Conservation (phyloP, 352 stramenopile species). For the Phytophthora palmivora region DNA sequence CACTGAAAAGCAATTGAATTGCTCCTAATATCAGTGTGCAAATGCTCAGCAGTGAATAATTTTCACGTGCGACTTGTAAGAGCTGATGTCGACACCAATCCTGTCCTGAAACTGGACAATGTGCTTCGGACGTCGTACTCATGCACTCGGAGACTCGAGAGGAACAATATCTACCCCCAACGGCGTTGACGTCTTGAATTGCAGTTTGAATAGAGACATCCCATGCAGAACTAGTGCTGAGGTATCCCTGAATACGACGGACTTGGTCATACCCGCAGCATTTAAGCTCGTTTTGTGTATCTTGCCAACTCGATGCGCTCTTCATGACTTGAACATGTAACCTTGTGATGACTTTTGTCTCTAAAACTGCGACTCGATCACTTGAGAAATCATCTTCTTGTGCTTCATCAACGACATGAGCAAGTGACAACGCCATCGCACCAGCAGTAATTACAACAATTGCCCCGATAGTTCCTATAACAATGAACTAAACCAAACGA, state of each 20-base stretch:
- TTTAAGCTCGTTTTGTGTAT: conserved; percentile 53
- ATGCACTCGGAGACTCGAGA: conserved; percentile 19
- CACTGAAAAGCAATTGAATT: conserved; percentile 53
- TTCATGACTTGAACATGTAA: conserved; percentile 45
- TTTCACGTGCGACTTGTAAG: conserved; percentile 48
- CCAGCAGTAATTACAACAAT: conserved; percentile 58
- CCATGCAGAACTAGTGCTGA: conserved; percentile 37
- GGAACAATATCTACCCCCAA: conserved; percentile 51
- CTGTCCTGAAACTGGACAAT: conserved; percentile 46
- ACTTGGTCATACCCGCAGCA: conserved; percentile 64
- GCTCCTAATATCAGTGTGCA: conserved; percentile 53
- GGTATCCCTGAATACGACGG: conserved; percentile 21
- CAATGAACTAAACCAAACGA: conserved; percentile 52
- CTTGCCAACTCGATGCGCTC: conserved; percentile 40
- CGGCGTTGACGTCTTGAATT: conserved; percentile 46
- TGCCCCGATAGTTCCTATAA: conserved; percentile 47
- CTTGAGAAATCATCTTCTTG: conserved; percentile 46
- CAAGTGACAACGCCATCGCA: conserved; percentile 54
- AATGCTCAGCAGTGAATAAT: conserved; percentile 56
- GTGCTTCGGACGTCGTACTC: conserved; percentile 28
- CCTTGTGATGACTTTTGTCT: conserved; percentile 53
- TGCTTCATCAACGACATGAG: conserved; percentile 40
- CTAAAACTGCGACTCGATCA: conserved; percentile 44
- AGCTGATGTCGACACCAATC: conserved; percentile 61
- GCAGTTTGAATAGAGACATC: conserved; percentile 39